Conservation (phyloP, 768 basidiomycete genomes). For the Hericium coralloides region DNA sequence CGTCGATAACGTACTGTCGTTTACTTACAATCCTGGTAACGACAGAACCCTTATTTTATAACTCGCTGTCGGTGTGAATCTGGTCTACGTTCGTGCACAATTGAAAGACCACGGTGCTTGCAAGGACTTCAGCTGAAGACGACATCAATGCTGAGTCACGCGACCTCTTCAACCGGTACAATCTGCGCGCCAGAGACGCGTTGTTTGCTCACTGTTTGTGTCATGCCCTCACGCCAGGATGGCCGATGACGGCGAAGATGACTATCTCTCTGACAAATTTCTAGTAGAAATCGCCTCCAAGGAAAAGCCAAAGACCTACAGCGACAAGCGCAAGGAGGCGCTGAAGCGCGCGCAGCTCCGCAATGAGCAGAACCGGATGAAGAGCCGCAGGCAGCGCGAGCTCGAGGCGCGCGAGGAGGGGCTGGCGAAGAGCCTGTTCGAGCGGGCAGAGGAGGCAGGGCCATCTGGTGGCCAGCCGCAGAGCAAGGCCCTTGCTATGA, state of each 20-base stretch:
- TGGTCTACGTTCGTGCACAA: neutral
- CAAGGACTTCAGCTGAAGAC: neutral
- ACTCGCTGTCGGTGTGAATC: neutral
- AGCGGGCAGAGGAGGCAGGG: conserved; percentile 59
- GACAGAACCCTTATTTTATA: neutral
- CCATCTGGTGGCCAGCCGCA: conserved; percentile 36
- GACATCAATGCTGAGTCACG: neutral
- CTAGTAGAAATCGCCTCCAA: conserved; percentile 33
- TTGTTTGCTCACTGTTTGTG: neutral
- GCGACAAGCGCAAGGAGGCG: conserved; percentile 61
- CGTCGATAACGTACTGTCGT: conserved; percentile 17
- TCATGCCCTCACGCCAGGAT: neutral
- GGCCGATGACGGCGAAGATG: conserved; percentile 74
- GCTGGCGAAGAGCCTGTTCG: conserved; percentile 72
- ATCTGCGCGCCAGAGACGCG: neutral
- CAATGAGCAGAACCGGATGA: conserved; percentile 59
- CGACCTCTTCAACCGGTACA: too few relatives aligned
- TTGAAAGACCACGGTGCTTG: neutral
- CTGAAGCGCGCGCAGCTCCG: conserved; percentile 45
- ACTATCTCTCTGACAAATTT: conserved; percentile 88
- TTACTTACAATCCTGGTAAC: neutral
- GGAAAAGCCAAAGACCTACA: conserved; percentile 52
- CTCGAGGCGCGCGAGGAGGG: conserved; percentile 71
- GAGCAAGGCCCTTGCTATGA: conserved; percentile 80
- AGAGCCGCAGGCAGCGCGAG: conserved; percentile 61